These are phyloP conservation scores for Fimicolochytrium jonesii DNA, from an alignment of 192 early-diverging fungal species.

Conservation along the genomic window DNA sequence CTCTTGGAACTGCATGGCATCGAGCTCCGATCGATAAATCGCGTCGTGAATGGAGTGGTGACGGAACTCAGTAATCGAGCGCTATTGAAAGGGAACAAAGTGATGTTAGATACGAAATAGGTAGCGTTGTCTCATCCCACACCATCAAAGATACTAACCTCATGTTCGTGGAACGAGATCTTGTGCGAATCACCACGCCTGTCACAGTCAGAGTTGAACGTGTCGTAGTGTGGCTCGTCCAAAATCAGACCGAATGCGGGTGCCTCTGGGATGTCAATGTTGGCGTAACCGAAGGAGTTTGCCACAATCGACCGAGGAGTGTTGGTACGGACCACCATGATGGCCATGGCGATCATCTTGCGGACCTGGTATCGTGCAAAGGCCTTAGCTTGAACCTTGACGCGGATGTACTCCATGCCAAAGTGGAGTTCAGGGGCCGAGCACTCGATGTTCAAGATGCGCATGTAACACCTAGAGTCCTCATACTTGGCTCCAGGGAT, in stretches of 20 bases:
- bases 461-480: slow-evolving; percentile 45
- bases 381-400: slow-evolving; percentile 92
- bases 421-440: slow-evolving; percentile 43
- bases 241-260: slow-evolving; percentile 84
- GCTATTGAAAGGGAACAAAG: slow-evolving; percentile 6
- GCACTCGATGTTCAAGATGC: slow-evolving; percentile 23
- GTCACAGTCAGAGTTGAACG: slow-evolving; percentile 29
- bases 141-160: too few relatives aligned
- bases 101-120: neutral
- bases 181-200: neutral
- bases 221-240: slow-evolving; percentile 46
- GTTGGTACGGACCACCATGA: slow-evolving; percentile 73
- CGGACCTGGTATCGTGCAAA: slow-evolving; percentile 99
- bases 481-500: slow-evolving; percentile 79
- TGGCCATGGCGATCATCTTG: slow-evolving; percentile 95
- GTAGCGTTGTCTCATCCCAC: neutral
- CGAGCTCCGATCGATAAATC: slow-evolving; percentile 21
- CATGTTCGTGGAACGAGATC: slow-evolving; percentile 17
- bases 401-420: slow-evolving; percentile 82
- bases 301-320: slow-evolving; percentile 71
- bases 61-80: slow-evolving; percentile 12
- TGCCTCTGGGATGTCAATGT: slow-evolving; percentile 95
- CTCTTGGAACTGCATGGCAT: slow-evolving; percentile 29
- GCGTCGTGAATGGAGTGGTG: slow-evolving; percentile 24
- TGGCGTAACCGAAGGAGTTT: slow-evolving; percentile 57